Base-by-base conservation (phyloP, 2,329 filamentous ascomycete genomes). In the Claviceps digitariae region DNA sequence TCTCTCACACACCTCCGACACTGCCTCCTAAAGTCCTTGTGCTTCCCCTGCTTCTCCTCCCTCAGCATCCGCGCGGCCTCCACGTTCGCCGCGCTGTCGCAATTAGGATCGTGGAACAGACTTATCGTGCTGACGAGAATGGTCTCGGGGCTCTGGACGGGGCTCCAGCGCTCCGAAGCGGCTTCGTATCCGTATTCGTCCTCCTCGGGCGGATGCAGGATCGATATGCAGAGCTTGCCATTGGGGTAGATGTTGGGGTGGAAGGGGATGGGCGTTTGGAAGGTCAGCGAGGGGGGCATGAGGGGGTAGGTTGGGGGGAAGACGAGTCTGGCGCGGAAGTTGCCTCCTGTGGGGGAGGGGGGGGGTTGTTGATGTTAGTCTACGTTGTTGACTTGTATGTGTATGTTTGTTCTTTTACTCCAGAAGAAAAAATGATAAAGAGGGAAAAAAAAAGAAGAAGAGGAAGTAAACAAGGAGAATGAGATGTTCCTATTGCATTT, bases 141-240 rank as follows among this genome's bases (percentile, higher is more conserved):
- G 23, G 90, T 95, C 75, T 96, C 91, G 52, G 91, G 90, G 13
- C 86, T 90, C 70, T 97, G 93, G 2, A 97, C 91, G 29, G 93
- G 93, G 55, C 81, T 87, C 93, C 93, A 98, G 56, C 93, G 82
- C 76, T 98, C 93, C 31, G 82, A 78, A 17, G 90, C 90, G 27
- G 80, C 79, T 70, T 98, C 93, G 73, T 98, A 98, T 52, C 91
- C 91, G 69, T 87, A 93, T 65, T 87, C 83, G 66, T 98, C 93
- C 64, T 96, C 90, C 71, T 88, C 90, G 4, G 93, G 91, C 13
- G 91, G 87, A 69, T 98, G 93, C 44, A 98, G 78, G 71, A 98
- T 98, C 45, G 87, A 94, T 68, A 98, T 97, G 76, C 93, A 98
- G 54, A 98, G 87, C 59, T 85, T 82, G 63, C 93, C 93, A 64